These are phyloP conservation scores for Erysiphe neolycopersici DNA, from an alignment of 2,329 filamentous ascomycete species.

Conservation along the genomic window DNA sequence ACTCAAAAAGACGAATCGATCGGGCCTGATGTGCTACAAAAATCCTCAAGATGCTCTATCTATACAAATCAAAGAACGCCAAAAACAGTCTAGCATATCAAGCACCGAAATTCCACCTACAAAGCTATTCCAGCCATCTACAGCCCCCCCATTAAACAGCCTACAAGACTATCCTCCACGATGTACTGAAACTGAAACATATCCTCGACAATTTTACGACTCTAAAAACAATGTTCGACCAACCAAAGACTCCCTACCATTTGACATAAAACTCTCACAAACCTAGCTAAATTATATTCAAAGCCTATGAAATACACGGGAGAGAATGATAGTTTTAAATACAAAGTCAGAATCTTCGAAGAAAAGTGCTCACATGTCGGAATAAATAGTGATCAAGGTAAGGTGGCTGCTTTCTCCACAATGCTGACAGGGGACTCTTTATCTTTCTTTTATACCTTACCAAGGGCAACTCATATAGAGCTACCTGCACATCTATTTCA, in stretches of 20 bases:
- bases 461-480: not conserved
- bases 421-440: not conserved
- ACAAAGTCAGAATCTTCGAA: not conserved
- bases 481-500: not conserved
- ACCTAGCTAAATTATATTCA: not conserved
- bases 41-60: not conserved
- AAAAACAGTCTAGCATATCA: not conserved
- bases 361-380: not conserved
- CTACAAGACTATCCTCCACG: too few relatives aligned
- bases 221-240: too few relatives aligned
- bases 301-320: not conserved
- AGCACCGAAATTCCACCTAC: not conserved
- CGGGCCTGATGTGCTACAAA: not conserved
- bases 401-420: not conserved
- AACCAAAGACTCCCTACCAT: too few relatives aligned
- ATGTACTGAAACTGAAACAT: too few relatives aligned
- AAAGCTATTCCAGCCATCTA: not conserved
- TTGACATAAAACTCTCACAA: not conserved
- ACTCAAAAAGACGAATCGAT: not conserved
- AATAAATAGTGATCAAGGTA: not conserved
- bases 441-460: not conserved
- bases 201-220: too few relatives aligned
- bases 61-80: not conserved
- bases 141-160: not conserved
- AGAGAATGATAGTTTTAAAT: not conserved